Percentiles rank a stretch among this genome's conserved stretches.
Conservation (phyloP, 768 basidiomycete species). For the Mycena galericulata region DNA sequence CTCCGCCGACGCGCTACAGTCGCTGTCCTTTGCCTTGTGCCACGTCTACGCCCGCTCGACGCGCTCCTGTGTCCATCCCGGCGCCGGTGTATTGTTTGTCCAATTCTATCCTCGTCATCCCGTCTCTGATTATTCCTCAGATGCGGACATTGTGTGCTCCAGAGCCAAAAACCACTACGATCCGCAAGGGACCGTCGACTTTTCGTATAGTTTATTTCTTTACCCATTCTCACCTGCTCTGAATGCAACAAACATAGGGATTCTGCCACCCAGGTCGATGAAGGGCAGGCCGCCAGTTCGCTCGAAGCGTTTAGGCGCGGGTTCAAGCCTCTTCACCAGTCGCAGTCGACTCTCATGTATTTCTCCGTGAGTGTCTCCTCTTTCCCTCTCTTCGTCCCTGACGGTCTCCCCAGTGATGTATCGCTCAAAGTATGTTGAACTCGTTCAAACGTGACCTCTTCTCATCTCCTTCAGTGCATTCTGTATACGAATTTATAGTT, state of each 20-base stretch:
- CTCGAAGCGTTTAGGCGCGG: constrained; percentile 62
- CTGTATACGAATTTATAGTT: too few relatives aligned
- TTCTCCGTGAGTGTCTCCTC: constrained; percentile 51
- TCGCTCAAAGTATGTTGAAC: too few relatives aligned
- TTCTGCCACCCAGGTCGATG: constrained; percentile 60
- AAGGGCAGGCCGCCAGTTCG: constrained; percentile 52
- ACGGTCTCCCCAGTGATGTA: too few relatives aligned
- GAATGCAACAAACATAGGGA: too few relatives aligned
- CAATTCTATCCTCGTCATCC: not conserved
- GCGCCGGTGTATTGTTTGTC: constrained; percentile 31
- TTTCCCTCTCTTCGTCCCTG: not conserved
- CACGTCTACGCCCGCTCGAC: constrained; percentile 51
- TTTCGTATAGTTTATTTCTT: too few relatives aligned
- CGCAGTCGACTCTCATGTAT: constrained; percentile 68
- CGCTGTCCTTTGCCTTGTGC: constrained; percentile 75
- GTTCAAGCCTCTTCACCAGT: constrained; percentile 68
- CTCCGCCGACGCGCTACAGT: constrained; percentile 72
- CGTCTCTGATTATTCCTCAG: constrained; percentile 40
- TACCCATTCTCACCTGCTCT: too few relatives aligned
- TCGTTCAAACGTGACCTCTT: too few relatives aligned
- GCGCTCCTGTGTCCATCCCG: constrained; percentile 35
- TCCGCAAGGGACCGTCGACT: constrained; percentile 66
- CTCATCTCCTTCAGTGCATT: too few relatives aligned
- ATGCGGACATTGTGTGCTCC: constrained; percentile 74
- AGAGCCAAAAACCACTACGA: constrained; percentile 87